Conservation (phyloP, 2,329 filamentous ascomycete genomes). For the Phyllosticta citrichinensis region DNA sequence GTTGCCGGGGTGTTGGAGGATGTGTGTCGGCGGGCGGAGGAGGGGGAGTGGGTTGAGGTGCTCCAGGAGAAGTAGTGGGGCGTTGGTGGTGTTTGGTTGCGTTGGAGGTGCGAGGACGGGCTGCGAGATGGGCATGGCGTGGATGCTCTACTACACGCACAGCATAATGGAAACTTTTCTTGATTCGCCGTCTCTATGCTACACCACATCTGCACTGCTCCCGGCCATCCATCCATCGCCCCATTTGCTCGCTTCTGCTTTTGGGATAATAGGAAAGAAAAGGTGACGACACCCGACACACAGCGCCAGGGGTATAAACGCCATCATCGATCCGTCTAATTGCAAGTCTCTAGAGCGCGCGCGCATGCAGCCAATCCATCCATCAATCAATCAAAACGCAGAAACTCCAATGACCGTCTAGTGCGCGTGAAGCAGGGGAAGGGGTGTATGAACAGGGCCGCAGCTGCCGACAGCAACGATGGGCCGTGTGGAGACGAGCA, state of each 20-base stretch:
- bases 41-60: slow-evolving; percentile 29
- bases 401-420: not conserved
- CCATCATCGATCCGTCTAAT: no score
- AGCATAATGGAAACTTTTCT: no score
- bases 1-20: slow-evolving; percentile 49
- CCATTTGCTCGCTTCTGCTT: not conserved
- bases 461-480: not conserved
- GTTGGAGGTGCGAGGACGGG: not conserved
- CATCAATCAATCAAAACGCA: not conserved
- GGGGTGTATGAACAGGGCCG: not conserved
- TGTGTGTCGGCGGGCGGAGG: slow-evolving; percentile 43
- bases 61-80: not conserved
- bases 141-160: no score
- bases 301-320: not conserved
- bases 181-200: no score
- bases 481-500: no score
- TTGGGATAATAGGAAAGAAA: not conserved
- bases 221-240: no score
- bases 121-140: no score
- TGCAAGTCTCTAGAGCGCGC: not conserved
- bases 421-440: not conserved
- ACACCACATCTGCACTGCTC: no score
- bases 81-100: not conserved
- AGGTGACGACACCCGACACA: not conserved
- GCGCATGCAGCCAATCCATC: no score